Conservation (phyloP, 2,329 filamentous ascomycete species). For the Bipolaris victoriae region DNA sequence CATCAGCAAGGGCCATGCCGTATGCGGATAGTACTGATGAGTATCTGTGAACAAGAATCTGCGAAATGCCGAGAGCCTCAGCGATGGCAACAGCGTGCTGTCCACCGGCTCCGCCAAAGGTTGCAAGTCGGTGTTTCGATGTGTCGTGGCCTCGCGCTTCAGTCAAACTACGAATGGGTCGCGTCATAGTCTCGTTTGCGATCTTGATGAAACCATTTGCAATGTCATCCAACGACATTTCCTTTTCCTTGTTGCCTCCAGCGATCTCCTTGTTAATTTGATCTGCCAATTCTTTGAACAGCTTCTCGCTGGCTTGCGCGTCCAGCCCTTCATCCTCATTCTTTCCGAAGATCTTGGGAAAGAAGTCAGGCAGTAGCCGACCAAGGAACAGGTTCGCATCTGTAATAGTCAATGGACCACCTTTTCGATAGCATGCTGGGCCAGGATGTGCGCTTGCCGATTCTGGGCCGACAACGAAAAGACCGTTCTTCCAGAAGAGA, state of each 20-base stretch:
- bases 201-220: constrained; percentile 89
- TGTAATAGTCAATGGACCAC: constrained; percentile 87
- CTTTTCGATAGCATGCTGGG: constrained; percentile 89
- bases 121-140: constrained; percentile 85
- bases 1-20: constrained; percentile 90
- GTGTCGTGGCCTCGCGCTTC: constrained; percentile 93
- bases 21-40: constrained; percentile 90
- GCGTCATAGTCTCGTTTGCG: constrained; percentile 89
- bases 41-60: constrained; percentile 85
- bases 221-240: constrained; percentile 81
- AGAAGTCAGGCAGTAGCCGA: constrained; percentile 85
- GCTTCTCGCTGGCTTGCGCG: constrained; percentile 72
- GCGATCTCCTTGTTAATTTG: constrained; percentile 79
- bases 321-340: constrained; percentile 85
- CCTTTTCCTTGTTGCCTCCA: constrained; percentile 61
- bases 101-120: constrained; percentile 89
- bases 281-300: constrained; percentile 76
- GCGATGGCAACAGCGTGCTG: constrained; percentile 94
- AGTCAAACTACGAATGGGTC: constrained; percentile 87
- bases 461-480: constrained; percentile 90
- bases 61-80: constrained; percentile 79
- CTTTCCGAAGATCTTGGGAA: constrained; percentile 93
- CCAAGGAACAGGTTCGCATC: constrained; percentile 90
- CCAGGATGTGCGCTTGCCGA: constrained; percentile 89
- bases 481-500: constrained; percentile 85